A percentile compares a stretch with the other conserved stretches of the same genome.
Conservation (phyloP, 2,329 filamentous ascomycete species). For the Podosphaera xanthii region DNA sequence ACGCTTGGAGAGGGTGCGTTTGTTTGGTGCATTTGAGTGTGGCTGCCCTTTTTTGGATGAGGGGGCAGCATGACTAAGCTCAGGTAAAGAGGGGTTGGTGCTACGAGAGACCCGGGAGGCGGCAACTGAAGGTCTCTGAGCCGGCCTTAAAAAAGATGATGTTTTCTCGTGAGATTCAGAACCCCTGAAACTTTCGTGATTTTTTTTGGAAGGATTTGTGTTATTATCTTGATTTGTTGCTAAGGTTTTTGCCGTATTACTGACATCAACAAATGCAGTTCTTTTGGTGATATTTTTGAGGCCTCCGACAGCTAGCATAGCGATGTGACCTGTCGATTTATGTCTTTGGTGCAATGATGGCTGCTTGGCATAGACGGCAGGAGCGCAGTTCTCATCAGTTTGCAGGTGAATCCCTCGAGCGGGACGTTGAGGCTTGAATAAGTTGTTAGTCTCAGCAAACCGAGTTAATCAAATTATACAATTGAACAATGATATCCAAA, state of each 20-base stretch:
- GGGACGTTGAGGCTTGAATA: slow-evolving; percentile 43
- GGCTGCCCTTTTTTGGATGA: slow-evolving; percentile 15
- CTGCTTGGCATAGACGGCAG: slow-evolving; percentile 26
- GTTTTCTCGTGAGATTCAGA: slow-evolving; percentile 18
- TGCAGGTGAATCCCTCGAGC: slow-evolving; percentile 32
- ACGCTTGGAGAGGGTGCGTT: slow-evolving; percentile 28
- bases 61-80: slow-evolving; percentile 4
- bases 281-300: slow-evolving; percentile 49
- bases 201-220: slow-evolving; percentile 23
- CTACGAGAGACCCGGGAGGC: slow-evolving; percentile 6
- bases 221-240: slow-evolving; percentile 31
- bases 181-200: slow-evolving; percentile 13
- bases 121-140: slow-evolving; percentile 29
- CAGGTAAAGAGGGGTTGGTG: slow-evolving; percentile 2
- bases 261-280: slow-evolving; percentile 61
- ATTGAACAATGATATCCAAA: background rate
- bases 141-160: slow-evolving; percentile 28
- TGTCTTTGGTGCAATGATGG: slow-evolving; percentile 48
- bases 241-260: slow-evolving; percentile 32
- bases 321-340: slow-evolving; percentile 51
- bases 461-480: background rate
- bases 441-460: slow-evolving; percentile 13
- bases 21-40: slow-evolving; percentile 16
- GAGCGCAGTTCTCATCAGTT: slow-evolving; percentile 46
- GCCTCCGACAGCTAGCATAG: slow-evolving; percentile 27